Evolutionary conservation across 2,329 filamentous ascomycete species (phyloP), one percentile per base, ranked within the genome.

Genomic region (Drechslerella dactyloides): DNA sequence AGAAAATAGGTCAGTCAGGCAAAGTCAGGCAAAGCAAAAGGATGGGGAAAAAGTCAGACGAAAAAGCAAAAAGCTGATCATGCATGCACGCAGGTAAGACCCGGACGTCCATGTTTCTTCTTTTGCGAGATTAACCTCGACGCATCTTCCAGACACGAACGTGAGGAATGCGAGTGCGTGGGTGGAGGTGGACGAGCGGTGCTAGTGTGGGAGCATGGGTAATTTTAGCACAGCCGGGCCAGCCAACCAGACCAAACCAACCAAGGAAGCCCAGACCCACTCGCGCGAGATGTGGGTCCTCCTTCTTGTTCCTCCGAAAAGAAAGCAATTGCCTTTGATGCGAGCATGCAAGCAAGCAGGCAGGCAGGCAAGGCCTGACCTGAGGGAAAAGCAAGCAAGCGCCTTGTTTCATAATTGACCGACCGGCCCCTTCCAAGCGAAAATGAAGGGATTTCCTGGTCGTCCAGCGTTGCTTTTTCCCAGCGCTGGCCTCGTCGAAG

Each of bases 391-490:
- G 59, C 59, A 70, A 70, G 33, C 59, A 70, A 70, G 50, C 54
- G 59, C 59, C 66, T 70, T 70, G 66, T 64, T 70, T 70, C 66
- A 70, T 54, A 59, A 59, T 63, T 70, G 59, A 58, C 58, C 42
- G 40, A 48, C 44, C 44, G 44, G 44, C 44, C 44, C 44, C 44
- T 48, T 48, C 54, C 66, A 70, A 70, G 66, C 66, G 66, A 70
- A 70, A 70, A 59, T 64, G 60, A 65, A 65, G 42, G 57, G 37
- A 52, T 27, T 23, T 40, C 15, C 46, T 17, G 57, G 46, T 35
- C 5, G 21, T n/a, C 42, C 19, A 15, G 33, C 21, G 24, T 51
- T 53, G 51, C 50, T 66, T 66, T 66, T 65, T 65, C 57, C 52
- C 27, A 3, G 27, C 27, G 42, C 40, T 17, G 19, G 23, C 21